phyloP scores from a whole-genome alignment of 2,329 filamentous ascomycete genomes.

The Pseudocercospora macadamiae region DNA sequence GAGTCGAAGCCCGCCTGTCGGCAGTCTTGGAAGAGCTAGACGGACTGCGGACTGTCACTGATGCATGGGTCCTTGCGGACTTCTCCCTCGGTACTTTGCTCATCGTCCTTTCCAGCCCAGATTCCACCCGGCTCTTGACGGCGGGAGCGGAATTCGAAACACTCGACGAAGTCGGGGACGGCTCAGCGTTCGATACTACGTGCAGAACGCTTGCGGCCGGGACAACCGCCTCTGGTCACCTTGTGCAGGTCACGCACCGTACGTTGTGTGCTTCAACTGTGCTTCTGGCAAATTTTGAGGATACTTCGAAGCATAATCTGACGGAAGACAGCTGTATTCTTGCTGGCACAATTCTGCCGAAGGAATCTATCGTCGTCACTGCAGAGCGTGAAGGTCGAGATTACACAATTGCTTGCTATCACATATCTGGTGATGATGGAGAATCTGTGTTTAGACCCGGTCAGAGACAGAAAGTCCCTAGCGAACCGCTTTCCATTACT shows the following conservation, averaged over 20 bases:
- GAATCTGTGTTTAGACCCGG: constrained; percentile 7
- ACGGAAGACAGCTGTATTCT: constrained; percentile 23
- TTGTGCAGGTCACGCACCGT: constrained; percentile 36
- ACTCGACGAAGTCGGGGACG: constrained; percentile 22
- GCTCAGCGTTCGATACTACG: constrained; percentile 29
- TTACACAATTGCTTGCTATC: constrained; percentile 17
- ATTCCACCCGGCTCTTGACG: constrained; percentile 28
- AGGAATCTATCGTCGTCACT: constrained; percentile 19
- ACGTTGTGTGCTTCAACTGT: constrained; percentile 27
- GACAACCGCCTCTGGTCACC: constrained; percentile 20
- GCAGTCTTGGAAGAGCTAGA: constrained; percentile 29
- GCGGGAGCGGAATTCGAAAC: constrained; percentile 22
- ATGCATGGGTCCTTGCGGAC: constrained; percentile 44
- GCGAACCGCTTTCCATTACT: constrained; percentile 23
- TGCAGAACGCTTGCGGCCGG: constrained; percentile 33
- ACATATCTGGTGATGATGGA: constrained; percentile 11
- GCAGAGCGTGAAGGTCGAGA: constrained; percentile 19
- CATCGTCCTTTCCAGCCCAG: constrained; percentile 42
- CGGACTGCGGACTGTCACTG: constrained; percentile 32
- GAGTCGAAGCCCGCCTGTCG: constrained; percentile 43
- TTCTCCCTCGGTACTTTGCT: constrained; percentile 36
- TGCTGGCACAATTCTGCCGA: constrained; percentile 29
- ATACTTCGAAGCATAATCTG: constrained; percentile 21
- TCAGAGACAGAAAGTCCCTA: neutral
- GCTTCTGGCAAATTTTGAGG: constrained; percentile 34